Evolutionary conservation across 352 stramenopile genomes (phyloP), one percentile per base, ranked within the genome.

Genomic region (Phytophthora sansomeana): DNA sequence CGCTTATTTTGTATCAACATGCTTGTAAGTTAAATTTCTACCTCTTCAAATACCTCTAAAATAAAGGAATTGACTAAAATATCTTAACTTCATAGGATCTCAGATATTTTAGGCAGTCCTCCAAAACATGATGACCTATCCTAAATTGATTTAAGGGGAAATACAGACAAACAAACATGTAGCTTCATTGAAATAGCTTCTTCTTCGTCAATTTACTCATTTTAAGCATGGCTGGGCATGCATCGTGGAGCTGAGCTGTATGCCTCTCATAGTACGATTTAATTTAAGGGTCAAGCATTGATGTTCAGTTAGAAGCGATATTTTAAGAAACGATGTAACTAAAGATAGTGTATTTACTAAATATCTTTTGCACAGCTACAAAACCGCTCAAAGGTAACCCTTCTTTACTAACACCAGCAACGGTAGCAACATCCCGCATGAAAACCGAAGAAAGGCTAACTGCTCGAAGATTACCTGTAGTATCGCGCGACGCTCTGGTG

Each of bases 401-500:
- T 19, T 42, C 17, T 44, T 17, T 26, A 35, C 8, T 29, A 24
- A 54, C 47, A 54, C 47, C 41, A 39, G 14, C 47, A 16, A 29
- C 47, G 0, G 17, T 56, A 35, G 14, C 10, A 8, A 46, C 32
- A n/a, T 33, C 19, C n/a, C 32, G 24, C 48, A 43, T 35, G 17
- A 3, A 14, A 4, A 19, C n/a, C 35, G 16, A 7, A 48, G 50
- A n/a, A 58, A 58, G 8, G 35, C 9, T 5, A 58, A 16, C 35
- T 58, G 33, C 50, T 58, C 50, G 14, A 58, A 58, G 50, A 38
- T 58, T 4, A 10, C 50, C 1, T 35, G 50, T 16, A 39, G 35
- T 19, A 58, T 58, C 5, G 35, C 1, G n/a, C 50, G 50, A 7
- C 35, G 35, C 21, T 58, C 21, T 7, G 50, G 50, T 14, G 50